Base-by-base conservation (phyloP, 768 basidiomycete genomes). In the Mycena filopes region DNA sequence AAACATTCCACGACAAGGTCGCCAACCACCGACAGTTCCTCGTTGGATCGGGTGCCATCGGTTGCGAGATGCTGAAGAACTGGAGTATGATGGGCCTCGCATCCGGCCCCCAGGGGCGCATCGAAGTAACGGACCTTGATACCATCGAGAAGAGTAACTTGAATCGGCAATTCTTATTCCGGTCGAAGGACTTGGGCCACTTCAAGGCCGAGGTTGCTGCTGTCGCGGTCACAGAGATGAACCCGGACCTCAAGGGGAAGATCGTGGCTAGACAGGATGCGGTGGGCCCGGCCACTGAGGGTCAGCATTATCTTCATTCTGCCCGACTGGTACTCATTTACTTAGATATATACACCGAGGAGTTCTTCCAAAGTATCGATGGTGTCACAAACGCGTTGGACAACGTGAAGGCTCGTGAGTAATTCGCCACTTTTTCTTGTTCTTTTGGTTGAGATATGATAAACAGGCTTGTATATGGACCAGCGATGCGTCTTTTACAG, bases 41-140 rank as follows among this genome's bases (percentile, higher is more conserved):
- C 47, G 98, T 99, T 60, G 98, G 98, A 11, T 90, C 97, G n/a
- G 98, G 98, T 47, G 98, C 98, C 38, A 99, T 99, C 75, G 98
- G 98, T 21, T 99, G 98, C 75, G 98, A 99, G 81, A 99, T 99
- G 98, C 81, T 99, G 72, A 99, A 99, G 84, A 99, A 99, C 79
- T 99, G 98, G 98, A 93, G 94, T 69, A 93, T 99, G 95, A 97
- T 99, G 86, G 98, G 98, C 65, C 81, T 99, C 48, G 96, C 87
- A 9, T 86, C 90, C 31, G 94, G 94, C 13, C 82, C 86, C 18
- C 83, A 89, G 43, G 98, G 94, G 12, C 79, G 84, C 55, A 93
- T 99, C 60, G 89, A 96, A 71, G 94, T 99, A 60, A 99, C 98
- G 7, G 98, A 99, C 77, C 79, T 99, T 72, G 98, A 99, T 77